Conservation (phyloP, 441 rosid species). For the California macrophylla region DNA sequence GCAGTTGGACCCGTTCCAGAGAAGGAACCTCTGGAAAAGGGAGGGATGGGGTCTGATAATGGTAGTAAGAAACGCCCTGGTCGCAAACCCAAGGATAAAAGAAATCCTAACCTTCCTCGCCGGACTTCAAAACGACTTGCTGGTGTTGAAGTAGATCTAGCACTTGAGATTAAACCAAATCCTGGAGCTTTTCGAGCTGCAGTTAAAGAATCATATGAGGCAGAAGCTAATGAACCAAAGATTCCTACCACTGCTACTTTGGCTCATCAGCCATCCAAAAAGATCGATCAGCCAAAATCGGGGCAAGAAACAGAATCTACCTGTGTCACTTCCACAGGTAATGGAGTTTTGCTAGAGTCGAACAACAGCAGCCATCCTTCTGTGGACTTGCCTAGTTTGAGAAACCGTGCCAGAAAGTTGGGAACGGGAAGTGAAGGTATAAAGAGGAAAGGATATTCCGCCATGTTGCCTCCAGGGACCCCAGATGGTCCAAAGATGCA, state of each 20-base stretch:
- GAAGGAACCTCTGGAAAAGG: slow-evolving; percentile 19
- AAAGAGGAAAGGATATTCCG: slow-evolving; percentile 11
- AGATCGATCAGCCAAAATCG: slow-evolving; percentile 14
- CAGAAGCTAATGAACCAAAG: slow-evolving; percentile 19
- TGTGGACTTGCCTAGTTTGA: slow-evolving; percentile 12
- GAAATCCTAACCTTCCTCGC: slow-evolving; percentile 33
- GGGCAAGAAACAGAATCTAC: slow-evolving; percentile 14
- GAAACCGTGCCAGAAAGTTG: slow-evolving; percentile 14
- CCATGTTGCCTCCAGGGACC: slow-evolving; percentile 4
- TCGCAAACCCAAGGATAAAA: slow-evolving; percentile 33
- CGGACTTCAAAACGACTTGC: slow-evolving; percentile 84
- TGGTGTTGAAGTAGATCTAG: slow-evolving; percentile 59
- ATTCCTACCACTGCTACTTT: slow-evolving; percentile 11
- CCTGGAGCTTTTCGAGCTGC: slow-evolving; percentile 30
- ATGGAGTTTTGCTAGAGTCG: slow-evolving; percentile 9
- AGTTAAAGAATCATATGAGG: slow-evolving; percentile 18
- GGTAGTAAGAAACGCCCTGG: slow-evolving; percentile 21
- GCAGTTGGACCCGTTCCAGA: slow-evolving; percentile 17
- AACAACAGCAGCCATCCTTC: slow-evolving; percentile 21
- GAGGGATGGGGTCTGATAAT: slow-evolving; percentile 23
- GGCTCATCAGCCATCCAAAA: slow-evolving; percentile 3
- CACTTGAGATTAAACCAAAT: slow-evolving; percentile 43
- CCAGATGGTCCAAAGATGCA: slow-evolving; percentile 6
- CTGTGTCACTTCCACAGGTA: slow-evolving; percentile 8
- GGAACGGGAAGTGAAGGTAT: slow-evolving; percentile 18